Evolutionary conservation across 2,329 filamentous ascomycete genomes (phyloP), one percentile per base, ranked within the genome.

Genomic region (Achaetomium macrosporum): DNA sequence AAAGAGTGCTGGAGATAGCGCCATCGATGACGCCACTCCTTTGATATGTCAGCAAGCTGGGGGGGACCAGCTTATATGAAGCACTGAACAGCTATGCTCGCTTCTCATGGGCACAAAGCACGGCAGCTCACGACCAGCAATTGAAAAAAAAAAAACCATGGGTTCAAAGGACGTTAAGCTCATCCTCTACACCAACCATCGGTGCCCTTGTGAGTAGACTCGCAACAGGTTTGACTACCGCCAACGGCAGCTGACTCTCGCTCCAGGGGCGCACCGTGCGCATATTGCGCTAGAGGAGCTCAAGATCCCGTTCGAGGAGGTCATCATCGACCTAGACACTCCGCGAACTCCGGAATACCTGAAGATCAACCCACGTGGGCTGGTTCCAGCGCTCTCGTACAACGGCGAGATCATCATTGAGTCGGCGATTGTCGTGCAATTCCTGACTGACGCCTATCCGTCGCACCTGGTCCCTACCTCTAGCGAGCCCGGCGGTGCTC

Each of bases 331-430:
- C 66, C 76, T 93, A 43, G 68, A 71, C 60, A 77, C 69, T 10
- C 88, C 88, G 0, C 82, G 88, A 10, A 82, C 85, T 29, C 73
- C 79, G 36, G 88, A 84, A 74, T 93, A 92, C 66, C 78, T 93
- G 9, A 74, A 84, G 47, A 72, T 93, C 65, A 91, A 92, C 72
- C 87, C 88, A 59, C 82, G 87, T 52, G 89, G 89, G 13, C 79
- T 90, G 3, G 87, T 93, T 5, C 88, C 89, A 0, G 72, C 82
- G 0, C 71, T 93, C 51, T 77, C 79, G 20, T 85, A 86, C 73
- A 76, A 82, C 57, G 76, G 75, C 56, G 76, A 86, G 57, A 84
- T 88, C 65, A 75, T 93, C 63, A 82, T 79, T 49, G 88, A 93
- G 67, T 89, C 85, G 2, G 82, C 73, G 57, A 79, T 92, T 57